phyloP scores from a whole-genome alignment of 2,329 filamentous ascomycete genomes.

The Aspergillus unguis region DNA sequence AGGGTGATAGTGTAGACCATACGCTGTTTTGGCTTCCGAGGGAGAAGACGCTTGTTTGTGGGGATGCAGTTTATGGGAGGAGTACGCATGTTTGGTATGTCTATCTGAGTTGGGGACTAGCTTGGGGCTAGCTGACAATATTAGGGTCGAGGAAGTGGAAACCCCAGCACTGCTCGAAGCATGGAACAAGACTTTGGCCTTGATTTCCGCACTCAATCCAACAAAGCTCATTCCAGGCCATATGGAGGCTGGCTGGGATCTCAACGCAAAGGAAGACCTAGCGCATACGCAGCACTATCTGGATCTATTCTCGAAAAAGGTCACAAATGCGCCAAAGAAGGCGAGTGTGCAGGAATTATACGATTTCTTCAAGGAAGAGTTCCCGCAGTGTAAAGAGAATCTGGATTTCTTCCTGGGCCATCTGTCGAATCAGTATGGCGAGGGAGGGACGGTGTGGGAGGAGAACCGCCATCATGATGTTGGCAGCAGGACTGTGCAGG shows the following conservation, averaged over 20 bases:
- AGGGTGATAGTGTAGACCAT: conserved; percentile 32
- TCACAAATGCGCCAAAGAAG: conserved; percentile 26
- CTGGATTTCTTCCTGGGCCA: conserved; percentile 36
- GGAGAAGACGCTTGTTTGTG: conserved; percentile 26
- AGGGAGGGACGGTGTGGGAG: conserved; percentile 31
- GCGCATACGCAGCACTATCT: conserved; percentile 30
- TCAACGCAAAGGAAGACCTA: conserved; percentile 26
- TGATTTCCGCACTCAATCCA: conserved; percentile 28
- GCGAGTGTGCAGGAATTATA: conserved; percentile 27
- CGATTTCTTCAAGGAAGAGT: conserved; percentile 28
- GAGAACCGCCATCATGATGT: conserved; percentile 31
- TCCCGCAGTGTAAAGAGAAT: conserved; percentile 29
- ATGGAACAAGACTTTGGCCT: conserved; percentile 24
- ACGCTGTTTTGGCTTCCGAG: conserved; percentile 30
- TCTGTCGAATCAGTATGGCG: conserved; percentile 31
- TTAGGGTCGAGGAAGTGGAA: conserved; percentile 31
- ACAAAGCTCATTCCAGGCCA: conserved; percentile 28
- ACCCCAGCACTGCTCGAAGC: conserved; percentile 25
- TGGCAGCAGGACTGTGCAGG: conserved; percentile 12
- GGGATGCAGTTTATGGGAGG: conserved; percentile 30
- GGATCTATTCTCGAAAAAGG: conserved; percentile 27
- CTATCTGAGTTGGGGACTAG: not conserved
- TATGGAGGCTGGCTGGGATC: conserved; percentile 28
- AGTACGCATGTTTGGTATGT: conserved; percentile 31
- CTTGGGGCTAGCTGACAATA: not conserved